These are phyloP conservation scores for Paecilomyces variotii DNA, from an alignment of 2,329 filamentous ascomycete genomes.

Conservation along the genomic window DNA sequence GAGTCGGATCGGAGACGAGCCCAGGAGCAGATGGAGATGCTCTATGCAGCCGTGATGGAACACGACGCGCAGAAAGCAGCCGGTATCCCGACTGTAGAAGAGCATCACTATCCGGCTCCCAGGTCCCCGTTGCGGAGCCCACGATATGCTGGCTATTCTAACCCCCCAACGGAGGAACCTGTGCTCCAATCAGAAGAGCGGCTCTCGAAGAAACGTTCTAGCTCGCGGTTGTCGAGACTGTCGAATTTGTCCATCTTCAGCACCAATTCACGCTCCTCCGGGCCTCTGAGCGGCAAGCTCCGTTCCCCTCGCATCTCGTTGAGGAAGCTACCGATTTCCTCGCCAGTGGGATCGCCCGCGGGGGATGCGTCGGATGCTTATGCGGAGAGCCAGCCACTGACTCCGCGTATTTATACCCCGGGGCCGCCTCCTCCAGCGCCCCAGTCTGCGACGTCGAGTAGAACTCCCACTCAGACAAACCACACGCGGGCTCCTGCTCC, in stretches of 20 bases:
- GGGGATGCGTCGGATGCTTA: conserved; percentile 36
- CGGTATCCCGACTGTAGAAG: conserved; percentile 11
- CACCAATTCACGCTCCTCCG: conserved; percentile 31
- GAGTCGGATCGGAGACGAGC: conserved; percentile 65
- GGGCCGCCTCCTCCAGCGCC: conserved; percentile 49
- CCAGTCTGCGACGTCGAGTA: conserved; percentile 10
- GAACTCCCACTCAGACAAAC: conserved; percentile 1
- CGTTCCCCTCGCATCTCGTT: conserved; percentile 36
- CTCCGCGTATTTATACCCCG: conserved; percentile 49
- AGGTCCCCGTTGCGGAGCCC: conserved; percentile 9
- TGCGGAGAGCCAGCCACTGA: conserved; percentile 46
- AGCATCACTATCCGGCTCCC: conserved; percentile 21
- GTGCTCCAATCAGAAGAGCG: conserved; percentile 9
- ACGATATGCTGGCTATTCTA: not conserved
- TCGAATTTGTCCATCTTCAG: conserved; percentile 36
- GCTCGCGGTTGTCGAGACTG: conserved; percentile 30
- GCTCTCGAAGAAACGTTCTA: conserved; percentile 18
- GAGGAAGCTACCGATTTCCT: conserved; percentile 51
- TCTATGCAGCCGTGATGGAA: conserved; percentile 89
- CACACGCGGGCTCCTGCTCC: conserved; percentile 15
- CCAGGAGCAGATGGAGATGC: conserved; percentile 75
- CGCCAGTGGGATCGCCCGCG: conserved; percentile 43
- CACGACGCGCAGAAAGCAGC: conserved; percentile 56
- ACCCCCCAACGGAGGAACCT: conserved; percentile 1
- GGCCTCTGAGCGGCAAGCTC: conserved; percentile 33